Conservation (phyloP, 768 basidiomycete species). For the Xerocomellus intermedius region DNA sequence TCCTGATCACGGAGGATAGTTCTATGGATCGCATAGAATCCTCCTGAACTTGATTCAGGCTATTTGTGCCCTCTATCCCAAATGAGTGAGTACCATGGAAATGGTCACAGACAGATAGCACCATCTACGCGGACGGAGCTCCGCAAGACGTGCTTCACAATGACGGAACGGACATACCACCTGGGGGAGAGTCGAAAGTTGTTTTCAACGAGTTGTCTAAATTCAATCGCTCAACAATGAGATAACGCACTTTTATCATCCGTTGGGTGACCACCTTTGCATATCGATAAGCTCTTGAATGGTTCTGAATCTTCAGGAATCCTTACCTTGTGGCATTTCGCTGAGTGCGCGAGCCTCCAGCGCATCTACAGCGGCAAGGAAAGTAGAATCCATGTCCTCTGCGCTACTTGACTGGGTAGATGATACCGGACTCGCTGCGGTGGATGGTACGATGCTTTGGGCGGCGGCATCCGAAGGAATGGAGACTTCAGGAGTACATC, state of each 20-base stretch:
- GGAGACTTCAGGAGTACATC: neutral
- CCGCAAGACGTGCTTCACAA: neutral
- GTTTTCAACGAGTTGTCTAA: neutral
- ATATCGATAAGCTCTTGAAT: neutral
- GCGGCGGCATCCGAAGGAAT: neutral
- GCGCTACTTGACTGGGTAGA: constrained; percentile 2
- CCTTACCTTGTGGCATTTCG: constrained; percentile 11
- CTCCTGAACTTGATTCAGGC: neutral
- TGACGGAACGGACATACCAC: constrained; percentile 19
- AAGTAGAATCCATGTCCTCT: constrained; percentile 24
- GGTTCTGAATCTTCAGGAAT: neutral
- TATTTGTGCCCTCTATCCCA: neutral
- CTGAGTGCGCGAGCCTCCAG: constrained; percentile 39
- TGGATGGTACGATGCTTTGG: neutral
- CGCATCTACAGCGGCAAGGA: constrained; percentile 42
- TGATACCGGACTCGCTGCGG: constrained; percentile 12
- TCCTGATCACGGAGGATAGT: constrained; percentile 29
- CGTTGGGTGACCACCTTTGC: constrained; percentile 7
- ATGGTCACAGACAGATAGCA: neutral
- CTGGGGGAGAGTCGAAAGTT: neutral
- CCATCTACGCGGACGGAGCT: neutral
- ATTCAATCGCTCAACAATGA: neutral
- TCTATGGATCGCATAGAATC: constrained; percentile 4
- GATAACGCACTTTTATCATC: constrained; percentile 9
- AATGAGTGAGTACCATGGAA: constrained; percentile 7